Percentiles rank a stretch among this genome's conserved stretches.
Evolutionary conservation across 1,284 basidiomycete species (phyloP).

Genomic region (Ceratobasidium sp.): DNA sequence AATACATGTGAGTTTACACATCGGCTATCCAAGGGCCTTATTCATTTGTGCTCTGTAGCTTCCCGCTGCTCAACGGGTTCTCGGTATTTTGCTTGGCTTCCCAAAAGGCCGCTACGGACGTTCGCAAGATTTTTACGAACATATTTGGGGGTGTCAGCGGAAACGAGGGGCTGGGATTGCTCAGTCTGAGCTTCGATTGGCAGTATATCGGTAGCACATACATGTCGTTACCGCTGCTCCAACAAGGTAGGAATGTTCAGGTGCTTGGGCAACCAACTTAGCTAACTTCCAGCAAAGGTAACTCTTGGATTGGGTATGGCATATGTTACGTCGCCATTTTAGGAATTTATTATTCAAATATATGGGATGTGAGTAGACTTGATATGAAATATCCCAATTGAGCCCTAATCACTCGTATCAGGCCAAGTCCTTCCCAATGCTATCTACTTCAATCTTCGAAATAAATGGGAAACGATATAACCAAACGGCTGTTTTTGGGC

Average conservation of each 20-base stretch:
- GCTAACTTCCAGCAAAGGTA: too few relatives aligned
- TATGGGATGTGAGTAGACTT: slow-evolving; percentile 59
- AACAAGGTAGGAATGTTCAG: slow-evolving; percentile 55
- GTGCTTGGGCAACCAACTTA: not conserved
- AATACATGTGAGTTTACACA: slow-evolving; percentile 57
- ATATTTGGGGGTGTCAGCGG: slow-evolving; percentile 66
- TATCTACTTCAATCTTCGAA: slow-evolving; percentile 67
- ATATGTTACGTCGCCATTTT: slow-evolving; percentile 63
- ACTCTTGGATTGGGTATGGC: slow-evolving; percentile 62
- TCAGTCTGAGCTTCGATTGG: slow-evolving; percentile 66
- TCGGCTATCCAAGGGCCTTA: not conserved
- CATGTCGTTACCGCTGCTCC: slow-evolving; percentile 56
- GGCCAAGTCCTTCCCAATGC: slow-evolving; percentile 65
- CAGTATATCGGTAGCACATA: slow-evolving; percentile 65
- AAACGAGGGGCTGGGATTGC: slow-evolving; percentile 68
- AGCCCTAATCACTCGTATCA: slow-evolving; percentile 45
- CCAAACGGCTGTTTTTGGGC: slow-evolving; percentile 62
- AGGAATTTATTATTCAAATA: slow-evolving; percentile 65
- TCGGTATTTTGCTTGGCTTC: slow-evolving; percentile 64
- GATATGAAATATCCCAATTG: not conserved
- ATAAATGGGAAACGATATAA: slow-evolving; percentile 62
- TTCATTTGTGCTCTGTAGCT: slow-evolving; percentile 47
- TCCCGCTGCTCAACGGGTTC: slow-evolving; percentile 63
- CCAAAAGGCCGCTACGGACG: slow-evolving; percentile 54
- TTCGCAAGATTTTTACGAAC: slow-evolving; percentile 62